Conservation (phyloP, 2,329 filamentous ascomycete species). For the Botrytis galanthina region DNA sequence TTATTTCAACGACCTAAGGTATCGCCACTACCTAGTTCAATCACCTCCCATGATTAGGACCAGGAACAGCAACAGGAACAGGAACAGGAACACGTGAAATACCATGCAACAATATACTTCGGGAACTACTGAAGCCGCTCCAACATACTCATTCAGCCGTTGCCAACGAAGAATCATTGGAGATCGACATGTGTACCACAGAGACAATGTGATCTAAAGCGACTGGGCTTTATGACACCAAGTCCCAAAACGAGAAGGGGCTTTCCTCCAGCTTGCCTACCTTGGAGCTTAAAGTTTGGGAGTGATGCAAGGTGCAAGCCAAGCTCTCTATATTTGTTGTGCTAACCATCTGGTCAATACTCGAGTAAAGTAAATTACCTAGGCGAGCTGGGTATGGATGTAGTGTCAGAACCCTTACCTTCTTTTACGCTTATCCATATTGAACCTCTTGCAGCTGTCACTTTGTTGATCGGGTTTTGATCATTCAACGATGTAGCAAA, state of each 20-base stretch:
- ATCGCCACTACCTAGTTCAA: background rate
- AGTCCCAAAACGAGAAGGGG: background rate
- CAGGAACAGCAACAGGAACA: background rate
- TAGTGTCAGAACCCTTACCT: background rate
- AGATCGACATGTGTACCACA: background rate
- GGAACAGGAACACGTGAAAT: background rate
- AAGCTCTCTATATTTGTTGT: background rate
- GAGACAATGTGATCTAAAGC: background rate
- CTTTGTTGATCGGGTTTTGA: background rate
- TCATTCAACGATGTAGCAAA: background rate
- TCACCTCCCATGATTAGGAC: background rate
- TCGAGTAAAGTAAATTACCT: background rate
- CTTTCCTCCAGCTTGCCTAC: background rate
- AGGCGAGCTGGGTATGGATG: background rate
- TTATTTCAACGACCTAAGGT: background rate
- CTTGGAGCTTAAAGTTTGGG: background rate
- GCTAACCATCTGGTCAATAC: background rate
- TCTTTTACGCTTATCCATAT: background rate
- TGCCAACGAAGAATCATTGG: background rate
- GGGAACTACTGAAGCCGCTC: slow-evolving; percentile 1
- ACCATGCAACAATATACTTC: background rate
- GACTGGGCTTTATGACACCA: background rate
- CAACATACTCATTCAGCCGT: background rate
- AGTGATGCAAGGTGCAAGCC: background rate
- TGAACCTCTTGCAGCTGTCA: background rate